Evolutionary conservation across 768 basidiomycete species (phyloP).

Genomic region (Ephemerocybe angulata): DNA sequence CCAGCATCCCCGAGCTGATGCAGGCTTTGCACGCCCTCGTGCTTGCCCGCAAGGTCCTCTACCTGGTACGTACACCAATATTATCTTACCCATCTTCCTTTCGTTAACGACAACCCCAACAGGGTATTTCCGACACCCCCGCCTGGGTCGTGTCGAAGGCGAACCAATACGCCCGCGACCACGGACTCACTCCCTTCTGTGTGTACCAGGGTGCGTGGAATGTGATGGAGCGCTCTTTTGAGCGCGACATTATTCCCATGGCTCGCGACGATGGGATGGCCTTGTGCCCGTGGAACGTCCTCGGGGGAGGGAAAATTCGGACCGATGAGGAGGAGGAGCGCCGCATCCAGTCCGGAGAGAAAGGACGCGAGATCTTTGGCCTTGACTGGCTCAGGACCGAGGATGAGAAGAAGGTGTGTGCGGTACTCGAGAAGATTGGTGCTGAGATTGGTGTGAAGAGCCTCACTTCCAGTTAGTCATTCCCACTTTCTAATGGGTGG

Average conservation of each 20-base stretch:
- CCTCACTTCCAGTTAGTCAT: conserved; percentile 41
- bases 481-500: conserved; percentile 3
- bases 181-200: conserved; percentile 45
- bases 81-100: not conserved
- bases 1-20: conserved; percentile 56
- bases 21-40: conserved; percentile 50
- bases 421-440: conserved; percentile 49
- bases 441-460: conserved; percentile 44
- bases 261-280: conserved; percentile 39
- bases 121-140: conserved; percentile 37
- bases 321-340: conserved; percentile 43
- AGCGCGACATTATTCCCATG: conserved; percentile 51
- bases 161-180: conserved; percentile 45
- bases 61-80: conserved; percentile 29
- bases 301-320: conserved; percentile 44
- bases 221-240: conserved; percentile 40
- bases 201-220: conserved; percentile 49
- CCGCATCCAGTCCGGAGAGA: conserved; percentile 29
- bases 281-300: conserved; percentile 31
- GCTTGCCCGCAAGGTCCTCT: conserved; percentile 49
- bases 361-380: conserved; percentile 31
- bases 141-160: conserved; percentile 45
- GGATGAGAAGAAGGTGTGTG: conserved; percentile 37
- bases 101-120: not conserved
- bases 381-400: conserved; percentile 45